phyloP scores from a whole-genome alignment of 139 green algal species.

The Chlamydomonas sphaeroides region DNA sequence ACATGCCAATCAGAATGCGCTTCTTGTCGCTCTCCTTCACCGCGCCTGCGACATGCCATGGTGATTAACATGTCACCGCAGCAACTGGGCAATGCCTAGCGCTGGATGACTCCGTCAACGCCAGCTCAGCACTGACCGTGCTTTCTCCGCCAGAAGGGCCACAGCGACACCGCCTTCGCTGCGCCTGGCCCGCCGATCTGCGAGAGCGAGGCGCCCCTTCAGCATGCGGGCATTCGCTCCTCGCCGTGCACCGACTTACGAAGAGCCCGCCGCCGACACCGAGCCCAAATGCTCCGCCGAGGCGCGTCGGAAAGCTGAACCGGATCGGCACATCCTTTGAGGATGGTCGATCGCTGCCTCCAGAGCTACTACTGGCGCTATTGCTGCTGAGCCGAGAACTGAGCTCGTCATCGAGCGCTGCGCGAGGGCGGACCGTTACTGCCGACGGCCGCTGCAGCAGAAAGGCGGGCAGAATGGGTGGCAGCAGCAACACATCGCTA shows the following conservation, averaged over 20 bases:
- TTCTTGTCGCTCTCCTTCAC: conserved; percentile 40
- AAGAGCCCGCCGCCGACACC: conserved; percentile 38
- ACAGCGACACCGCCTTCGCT: conserved; percentile 40
- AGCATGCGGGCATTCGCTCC: background rate
- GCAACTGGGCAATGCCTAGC: too few relatives aligned
- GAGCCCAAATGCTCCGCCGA: conserved; percentile 10
- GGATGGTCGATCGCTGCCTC: background rate
- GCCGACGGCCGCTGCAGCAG: background rate
- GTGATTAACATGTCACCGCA: background rate
- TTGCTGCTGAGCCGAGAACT: conserved; percentile 11
- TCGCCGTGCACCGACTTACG: conserved; percentile 13
- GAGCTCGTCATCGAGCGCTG: conserved; percentile 17
- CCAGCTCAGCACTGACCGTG: conserved; percentile 34
- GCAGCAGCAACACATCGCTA: conserved; percentile 7
- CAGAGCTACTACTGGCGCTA: conserved; percentile 14
- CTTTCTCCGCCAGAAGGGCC: conserved; percentile 29
- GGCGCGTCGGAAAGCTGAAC: background rate
- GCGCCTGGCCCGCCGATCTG: conserved; percentile 30
- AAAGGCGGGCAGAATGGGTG: conserved; percentile 12
- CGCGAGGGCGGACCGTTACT: conserved; percentile 4
- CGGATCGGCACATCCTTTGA: background rate
- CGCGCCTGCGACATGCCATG: background rate
- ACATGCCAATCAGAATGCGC: conserved; percentile 94
- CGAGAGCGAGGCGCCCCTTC: background rate
- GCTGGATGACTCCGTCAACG: too few relatives aligned